Percentiles rank a stretch among this genome's conserved stretches.
Conservation (phyloP, 129 eudicot species). For the Saposhnikovia divaricata region DNA sequence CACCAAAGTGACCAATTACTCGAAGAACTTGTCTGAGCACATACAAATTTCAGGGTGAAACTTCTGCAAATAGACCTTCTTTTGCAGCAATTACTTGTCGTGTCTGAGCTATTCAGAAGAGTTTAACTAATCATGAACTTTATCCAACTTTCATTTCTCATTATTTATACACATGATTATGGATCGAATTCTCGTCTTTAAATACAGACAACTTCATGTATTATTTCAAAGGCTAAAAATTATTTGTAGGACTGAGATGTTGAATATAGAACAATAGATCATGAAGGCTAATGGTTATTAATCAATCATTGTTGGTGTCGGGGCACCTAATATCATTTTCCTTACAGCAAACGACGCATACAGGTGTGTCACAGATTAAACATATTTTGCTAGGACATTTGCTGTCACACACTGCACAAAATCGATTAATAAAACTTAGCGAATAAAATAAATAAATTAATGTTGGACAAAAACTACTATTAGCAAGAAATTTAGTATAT, state of each 20-base stretch:
- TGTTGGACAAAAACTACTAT: too few species aligned
- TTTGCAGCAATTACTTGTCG: constrained; percentile 43
- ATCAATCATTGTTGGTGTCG: neutral
- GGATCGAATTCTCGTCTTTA: neutral
- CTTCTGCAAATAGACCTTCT: constrained; percentile 45
- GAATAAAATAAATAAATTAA: too few species aligned
- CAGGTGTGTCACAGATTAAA: neutral
- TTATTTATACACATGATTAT: neutral
- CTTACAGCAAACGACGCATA: too few species aligned
- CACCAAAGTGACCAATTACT: too few species aligned
- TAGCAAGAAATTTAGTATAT: too few species aligned
- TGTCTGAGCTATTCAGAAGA: constrained; percentile 27
- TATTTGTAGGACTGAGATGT: neutral
- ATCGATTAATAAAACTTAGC: neutral
- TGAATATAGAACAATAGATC: neutral
- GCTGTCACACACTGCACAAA: neutral
- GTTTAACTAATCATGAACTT: neutral
- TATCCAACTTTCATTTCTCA: neutral
- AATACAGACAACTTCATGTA: neutral
- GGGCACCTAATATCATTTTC: neutral
- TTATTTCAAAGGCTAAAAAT: neutral
- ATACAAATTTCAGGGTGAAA: constrained; percentile 45
- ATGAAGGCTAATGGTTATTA: neutral
- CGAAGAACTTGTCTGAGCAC: too few species aligned
- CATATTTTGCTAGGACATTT: neutral